These are phyloP conservation scores for Mortierella sp. DNA, from an alignment of 371 early-diverging fungal genomes.

Conservation along the genomic window DNA sequence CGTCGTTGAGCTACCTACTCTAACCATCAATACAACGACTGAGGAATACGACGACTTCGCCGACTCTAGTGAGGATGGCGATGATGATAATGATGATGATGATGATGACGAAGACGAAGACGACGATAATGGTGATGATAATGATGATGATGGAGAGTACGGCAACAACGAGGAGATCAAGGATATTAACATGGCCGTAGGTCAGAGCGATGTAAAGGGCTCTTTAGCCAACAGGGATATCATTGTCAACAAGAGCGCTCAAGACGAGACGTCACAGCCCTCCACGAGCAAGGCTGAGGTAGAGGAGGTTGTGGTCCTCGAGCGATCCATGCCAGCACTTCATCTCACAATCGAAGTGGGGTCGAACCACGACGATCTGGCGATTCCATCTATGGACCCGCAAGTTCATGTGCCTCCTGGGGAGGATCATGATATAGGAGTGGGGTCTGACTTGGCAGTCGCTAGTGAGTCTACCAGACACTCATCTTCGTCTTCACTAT, in stretches of 20 bases:
- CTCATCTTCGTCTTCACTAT: conserved; percentile 35
- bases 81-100: conserved; percentile 26
- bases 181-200: not conserved
- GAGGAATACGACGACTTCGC: conserved; percentile 29
- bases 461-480: not conserved
- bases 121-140: conserved; percentile 3
- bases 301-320: conserved; percentile 13
- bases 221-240: not conserved
- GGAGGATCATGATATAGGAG: not conserved
- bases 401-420: not conserved
- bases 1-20: conserved; percentile 41
- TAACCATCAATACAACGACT: conserved; percentile 48
- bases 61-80: conserved; percentile 23
- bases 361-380: not conserved
- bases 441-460: not conserved
- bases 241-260: not conserved
- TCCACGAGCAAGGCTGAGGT: not conserved
- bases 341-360: not conserved
- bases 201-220: not conserved
- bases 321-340: conserved; percentile 19
- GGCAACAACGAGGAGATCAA: not conserved
- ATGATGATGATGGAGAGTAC: not conserved
- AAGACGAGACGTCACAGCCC: not conserved
- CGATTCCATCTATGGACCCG: not conserved
- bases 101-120: conserved; percentile 4